These are phyloP conservation scores for Scheffersomyces ergatensis DNA, from an alignment of 805 yeast species.

Conservation along the genomic window DNA sequence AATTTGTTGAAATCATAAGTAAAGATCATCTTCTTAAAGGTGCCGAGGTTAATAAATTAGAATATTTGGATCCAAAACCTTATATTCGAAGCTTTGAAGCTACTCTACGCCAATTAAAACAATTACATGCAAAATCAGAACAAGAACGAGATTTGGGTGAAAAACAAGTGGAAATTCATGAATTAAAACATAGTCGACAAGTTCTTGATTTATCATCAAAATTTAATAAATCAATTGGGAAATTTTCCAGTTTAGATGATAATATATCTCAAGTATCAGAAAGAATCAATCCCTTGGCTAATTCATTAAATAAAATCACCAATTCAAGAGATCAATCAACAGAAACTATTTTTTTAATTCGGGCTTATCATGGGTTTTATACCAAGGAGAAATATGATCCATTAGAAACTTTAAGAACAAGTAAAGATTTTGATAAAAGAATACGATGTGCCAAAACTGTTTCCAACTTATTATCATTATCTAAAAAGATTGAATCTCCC, in stretches of 20 bases:
- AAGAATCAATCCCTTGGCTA: conserved; percentile 68
- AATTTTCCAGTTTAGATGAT: conserved; percentile 49
- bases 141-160: conserved; percentile 51
- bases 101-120: conserved; percentile 68
- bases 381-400: conserved; percentile 54
- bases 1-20: conserved; percentile 77
- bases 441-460: conserved; percentile 68
- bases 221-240: conserved; percentile 43
- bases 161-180: conserved; percentile 56
- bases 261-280: conserved; percentile 56
- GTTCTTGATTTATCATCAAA: conserved; percentile 54
- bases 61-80: conserved; percentile 84
- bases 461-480: conserved; percentile 60
- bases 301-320: conserved; percentile 62
- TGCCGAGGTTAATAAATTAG: conserved; percentile 49
- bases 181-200: conserved; percentile 64
- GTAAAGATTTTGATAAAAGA: conserved; percentile 46
- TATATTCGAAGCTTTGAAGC: conserved; percentile 91
- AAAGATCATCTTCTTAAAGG: conserved; percentile 58
- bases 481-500: conserved; percentile 60
- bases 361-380: conserved; percentile 75
- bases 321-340: conserved; percentile 70
- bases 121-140: conserved; percentile 55
- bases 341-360: conserved; percentile 68
- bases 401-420: conserved; percentile 55